phyloP scores from a whole-genome alignment of 108 stramenopile species.

The Skeletonema marinoi region DNA sequence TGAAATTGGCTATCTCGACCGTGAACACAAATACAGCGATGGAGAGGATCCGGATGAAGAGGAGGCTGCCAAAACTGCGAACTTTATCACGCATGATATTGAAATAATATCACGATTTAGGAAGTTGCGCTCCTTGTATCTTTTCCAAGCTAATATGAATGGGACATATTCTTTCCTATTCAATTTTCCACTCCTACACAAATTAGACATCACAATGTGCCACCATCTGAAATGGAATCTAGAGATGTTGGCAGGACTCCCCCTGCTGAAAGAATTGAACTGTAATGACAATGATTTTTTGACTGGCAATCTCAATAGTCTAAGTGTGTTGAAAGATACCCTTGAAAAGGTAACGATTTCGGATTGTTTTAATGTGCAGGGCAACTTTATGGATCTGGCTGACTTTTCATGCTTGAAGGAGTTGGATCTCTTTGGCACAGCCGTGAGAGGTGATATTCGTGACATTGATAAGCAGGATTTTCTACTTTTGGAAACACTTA shows the following conservation, averaged over 20 bases:
- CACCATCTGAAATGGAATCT: background rate
- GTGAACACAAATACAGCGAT: background rate
- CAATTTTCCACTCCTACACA: background rate
- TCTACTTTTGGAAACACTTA: too few relatives aligned
- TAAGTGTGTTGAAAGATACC: background rate
- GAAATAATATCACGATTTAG: background rate
- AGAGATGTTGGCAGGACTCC: constrained; percentile 3
- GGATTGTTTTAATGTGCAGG: too few relatives aligned
- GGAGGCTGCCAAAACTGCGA: background rate
- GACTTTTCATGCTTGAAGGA: too few relatives aligned
- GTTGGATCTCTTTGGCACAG: too few relatives aligned
- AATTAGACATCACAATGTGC: too few relatives aligned
- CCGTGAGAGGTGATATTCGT: too few relatives aligned
- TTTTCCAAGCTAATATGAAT: too few relatives aligned
- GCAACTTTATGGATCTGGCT: too few relatives aligned
- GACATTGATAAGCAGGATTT: too few relatives aligned
- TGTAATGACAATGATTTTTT: background rate
- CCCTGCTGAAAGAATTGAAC: constrained; percentile 4
- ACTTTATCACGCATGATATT: background rate
- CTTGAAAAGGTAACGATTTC: background rate
- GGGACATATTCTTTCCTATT: background rate
- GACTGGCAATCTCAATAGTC: background rate
- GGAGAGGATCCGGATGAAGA: background rate
- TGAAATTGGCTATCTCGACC: too few relatives aligned
- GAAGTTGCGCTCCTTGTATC: too few relatives aligned